Percentiles rank a stretch among this genome's conserved stretches.
phyloP scores from a whole-genome alignment of 495 filamentous ascomycete species.

The Annulohypoxylon stygium region DNA sequence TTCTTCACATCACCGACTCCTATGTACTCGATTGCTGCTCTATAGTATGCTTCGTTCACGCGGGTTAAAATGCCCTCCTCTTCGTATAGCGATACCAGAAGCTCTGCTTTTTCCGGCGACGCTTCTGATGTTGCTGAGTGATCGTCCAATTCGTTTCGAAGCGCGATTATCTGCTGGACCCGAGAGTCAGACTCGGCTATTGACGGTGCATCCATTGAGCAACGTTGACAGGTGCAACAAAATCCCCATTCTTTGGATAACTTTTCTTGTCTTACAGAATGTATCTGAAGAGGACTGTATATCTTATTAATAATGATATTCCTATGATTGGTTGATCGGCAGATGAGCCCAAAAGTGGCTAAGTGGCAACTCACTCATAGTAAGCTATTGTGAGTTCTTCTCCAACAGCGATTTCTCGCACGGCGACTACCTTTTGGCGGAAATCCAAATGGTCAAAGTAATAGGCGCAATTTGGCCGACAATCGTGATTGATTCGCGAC shows the following conservation, averaged over 20 bases:
- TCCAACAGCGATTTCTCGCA: conserved; percentile 51
- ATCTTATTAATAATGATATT: conserved; percentile 3
- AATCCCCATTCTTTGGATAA: conserved; percentile 58
- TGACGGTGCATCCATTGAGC: conserved; percentile 39
- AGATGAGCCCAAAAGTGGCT: background rate
- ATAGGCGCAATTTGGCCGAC: conserved; percentile 60
- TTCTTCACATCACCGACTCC: conserved; percentile 54
- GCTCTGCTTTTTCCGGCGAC: conserved; percentile 54
- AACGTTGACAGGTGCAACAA: conserved; percentile 54
- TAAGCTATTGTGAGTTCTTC: conserved; percentile 59
- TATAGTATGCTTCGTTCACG: conserved; percentile 55
- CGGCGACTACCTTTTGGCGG: conserved; percentile 55
- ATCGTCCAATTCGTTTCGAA: conserved; percentile 49
- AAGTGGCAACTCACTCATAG: conserved; percentile 51
- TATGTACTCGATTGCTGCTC: conserved; percentile 57
- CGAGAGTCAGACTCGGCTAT: conserved; percentile 53
- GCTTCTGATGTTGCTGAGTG: conserved; percentile 44
- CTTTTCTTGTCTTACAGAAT: conserved; percentile 42
- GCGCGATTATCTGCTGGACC: conserved; percentile 48
- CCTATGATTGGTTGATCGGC: background rate
- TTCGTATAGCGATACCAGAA: conserved; percentile 54
- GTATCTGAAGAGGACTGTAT: conserved; percentile 49
- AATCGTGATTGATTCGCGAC: conserved; percentile 61
- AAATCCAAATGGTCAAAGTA: conserved; percentile 54
- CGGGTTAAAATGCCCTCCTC: conserved; percentile 54